A percentile compares a stretch with the other conserved stretches of the same genome.
phyloP scores from a whole-genome alignment of 2,329 filamentous ascomycete genomes.

The Neopestalotiopsis clavispora region DNA sequence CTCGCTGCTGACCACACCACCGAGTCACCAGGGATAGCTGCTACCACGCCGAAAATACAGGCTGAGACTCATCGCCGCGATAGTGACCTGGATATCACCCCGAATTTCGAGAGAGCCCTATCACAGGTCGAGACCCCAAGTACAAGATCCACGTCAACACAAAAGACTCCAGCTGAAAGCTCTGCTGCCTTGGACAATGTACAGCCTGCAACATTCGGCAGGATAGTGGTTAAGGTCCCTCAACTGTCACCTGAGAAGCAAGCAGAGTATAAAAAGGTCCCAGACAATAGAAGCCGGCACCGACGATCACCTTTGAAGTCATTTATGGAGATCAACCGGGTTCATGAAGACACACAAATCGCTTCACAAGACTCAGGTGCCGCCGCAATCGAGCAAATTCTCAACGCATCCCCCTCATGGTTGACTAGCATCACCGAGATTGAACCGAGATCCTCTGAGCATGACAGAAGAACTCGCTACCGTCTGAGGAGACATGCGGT shows the following conservation, averaged over 20 bases:
- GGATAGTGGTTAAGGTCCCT: slow-evolving; percentile 15
- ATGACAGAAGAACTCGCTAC: background rate
- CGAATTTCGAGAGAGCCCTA: slow-evolving; percentile 14
- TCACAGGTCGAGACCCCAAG: slow-evolving; percentile 18
- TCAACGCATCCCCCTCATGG: slow-evolving; percentile 28
- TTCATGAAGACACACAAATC: background rate
- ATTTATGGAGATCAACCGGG: slow-evolving; percentile 15
- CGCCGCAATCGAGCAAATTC: slow-evolving; percentile 26
- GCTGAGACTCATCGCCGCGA: background rate
- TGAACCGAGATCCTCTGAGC: background rate
- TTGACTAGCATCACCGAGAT: slow-evolving; percentile 23
- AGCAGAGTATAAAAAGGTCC: slow-evolving; percentile 16
- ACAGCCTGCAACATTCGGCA: background rate
- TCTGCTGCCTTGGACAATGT: background rate
- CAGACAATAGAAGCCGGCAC: background rate
- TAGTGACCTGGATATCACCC: slow-evolving; percentile 16
- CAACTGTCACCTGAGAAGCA: background rate
- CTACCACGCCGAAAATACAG: background rate
- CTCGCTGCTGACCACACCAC: background rate
- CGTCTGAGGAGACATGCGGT: background rate
- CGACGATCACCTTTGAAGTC: background rate
- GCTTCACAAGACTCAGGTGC: slow-evolving; percentile 20
- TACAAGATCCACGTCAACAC: slow-evolving; percentile 1
- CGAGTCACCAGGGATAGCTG: too few relatives aligned
- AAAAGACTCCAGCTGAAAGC: background rate